Evolutionary conservation across 441 rosid genomes (phyloP).

Genomic region (Aquilaria agallochum): DNA sequence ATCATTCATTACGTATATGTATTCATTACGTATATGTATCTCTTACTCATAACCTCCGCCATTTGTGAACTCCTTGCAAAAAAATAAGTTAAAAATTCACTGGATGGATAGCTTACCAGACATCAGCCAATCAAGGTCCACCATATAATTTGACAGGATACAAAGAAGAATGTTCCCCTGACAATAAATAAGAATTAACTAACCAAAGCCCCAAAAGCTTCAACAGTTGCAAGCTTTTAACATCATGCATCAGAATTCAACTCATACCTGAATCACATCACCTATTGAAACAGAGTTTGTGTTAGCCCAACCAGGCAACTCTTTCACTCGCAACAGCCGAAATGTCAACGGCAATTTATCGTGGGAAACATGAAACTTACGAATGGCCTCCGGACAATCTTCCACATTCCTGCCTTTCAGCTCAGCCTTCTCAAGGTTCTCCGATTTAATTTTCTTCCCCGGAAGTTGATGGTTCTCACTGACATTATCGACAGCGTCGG

Average conservation of each 20-base stretch:
- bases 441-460: conserved; percentile 32
- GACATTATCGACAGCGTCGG: conserved; percentile 8
- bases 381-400: conserved; percentile 39
- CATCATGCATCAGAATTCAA: background rate
- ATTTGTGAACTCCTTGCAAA: no score
- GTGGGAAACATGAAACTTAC: conserved; percentile 35
- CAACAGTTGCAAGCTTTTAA: background rate
- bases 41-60: no score
- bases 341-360: conserved; percentile 52
- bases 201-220: conserved; percentile 11
- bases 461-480: conserved; percentile 17
- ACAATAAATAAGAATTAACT: conserved; percentile 5
- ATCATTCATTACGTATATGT: no score
- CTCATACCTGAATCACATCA: conserved; percentile 79
- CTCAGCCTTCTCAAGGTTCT: conserved; percentile 22
- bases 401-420: conserved; percentile 3
- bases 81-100: no score
- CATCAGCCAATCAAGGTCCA: conserved; percentile 81
- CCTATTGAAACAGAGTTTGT: conserved; percentile 74
- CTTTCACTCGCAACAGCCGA: conserved; percentile 69
- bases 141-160: conserved; percentile 88
- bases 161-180: conserved; percentile 79
- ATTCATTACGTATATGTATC: no score
- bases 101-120: conserved; percentile 41
- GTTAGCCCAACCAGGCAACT: conserved; percentile 86